Conservation (phyloP, 1,284 basidiomycete species). For the Vanrija sp. region DNA sequence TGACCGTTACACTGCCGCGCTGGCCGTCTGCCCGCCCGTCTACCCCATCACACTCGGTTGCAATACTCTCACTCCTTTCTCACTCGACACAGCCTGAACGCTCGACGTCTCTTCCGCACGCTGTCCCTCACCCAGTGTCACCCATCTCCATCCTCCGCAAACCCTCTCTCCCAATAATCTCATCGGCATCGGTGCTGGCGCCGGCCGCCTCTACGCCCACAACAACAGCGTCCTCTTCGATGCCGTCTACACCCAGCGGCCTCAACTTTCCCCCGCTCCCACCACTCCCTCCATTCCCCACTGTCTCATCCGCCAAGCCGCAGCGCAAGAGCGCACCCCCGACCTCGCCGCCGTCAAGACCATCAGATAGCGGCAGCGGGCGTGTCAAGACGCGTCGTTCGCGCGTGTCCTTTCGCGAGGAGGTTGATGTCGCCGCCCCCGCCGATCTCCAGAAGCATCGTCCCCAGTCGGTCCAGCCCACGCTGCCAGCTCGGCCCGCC, state of each 20-base stretch:
- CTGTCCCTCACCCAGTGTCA: not conserved
- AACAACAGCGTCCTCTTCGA: not conserved
- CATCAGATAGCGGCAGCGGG: too few species aligned
- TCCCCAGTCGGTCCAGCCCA: not conserved
- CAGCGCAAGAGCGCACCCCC: constrained; percentile 9
- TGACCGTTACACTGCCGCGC: not conserved
- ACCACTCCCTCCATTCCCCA: constrained; percentile 9
- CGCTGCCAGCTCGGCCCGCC: not conserved
- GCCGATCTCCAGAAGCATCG: not conserved
- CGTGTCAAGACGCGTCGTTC: constrained; percentile 3
- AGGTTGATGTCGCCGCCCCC: constrained; percentile 8
- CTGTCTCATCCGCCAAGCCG: not conserved
- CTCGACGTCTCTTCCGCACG: not conserved
- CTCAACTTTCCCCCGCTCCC: constrained; percentile 17
- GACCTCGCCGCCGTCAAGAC: not conserved
- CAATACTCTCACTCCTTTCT: too few species aligned
- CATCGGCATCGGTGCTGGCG: too few species aligned
- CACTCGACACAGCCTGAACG: not conserved
- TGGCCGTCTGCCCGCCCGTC: not conserved
- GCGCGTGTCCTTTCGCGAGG: constrained; percentile 17
- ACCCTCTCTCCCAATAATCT: constrained; percentile 7
- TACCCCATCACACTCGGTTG: too few species aligned
- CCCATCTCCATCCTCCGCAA: constrained; percentile 18
- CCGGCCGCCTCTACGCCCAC: not conserved
- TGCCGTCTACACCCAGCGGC: not conserved